These are phyloP conservation scores for Cladosporium sp. DNA, from an alignment of 2,329 filamentous ascomycete genomes.

Conservation along the genomic window DNA sequence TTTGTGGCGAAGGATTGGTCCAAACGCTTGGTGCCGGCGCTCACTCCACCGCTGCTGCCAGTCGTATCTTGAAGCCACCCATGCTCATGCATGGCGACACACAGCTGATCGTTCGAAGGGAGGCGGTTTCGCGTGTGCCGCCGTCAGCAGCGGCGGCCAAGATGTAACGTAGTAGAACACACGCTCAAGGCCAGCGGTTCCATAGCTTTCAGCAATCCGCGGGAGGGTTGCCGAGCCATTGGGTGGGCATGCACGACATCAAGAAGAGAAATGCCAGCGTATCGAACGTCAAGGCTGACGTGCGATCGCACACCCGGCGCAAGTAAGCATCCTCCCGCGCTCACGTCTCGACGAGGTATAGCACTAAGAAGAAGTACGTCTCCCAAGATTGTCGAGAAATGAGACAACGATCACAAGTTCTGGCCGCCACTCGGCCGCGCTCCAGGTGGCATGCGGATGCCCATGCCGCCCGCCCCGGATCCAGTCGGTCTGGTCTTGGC, in stretches of 20 bases:
- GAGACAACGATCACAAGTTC: constrained; percentile 3
- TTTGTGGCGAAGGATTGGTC: no score
- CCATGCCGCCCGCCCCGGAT: constrained; percentile 21
- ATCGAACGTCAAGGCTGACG: not conserved
- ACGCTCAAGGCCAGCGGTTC: not conserved
- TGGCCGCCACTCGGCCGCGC: constrained; percentile 4
- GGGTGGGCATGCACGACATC: no score
- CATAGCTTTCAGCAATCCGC: not conserved
- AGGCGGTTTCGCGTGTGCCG: not conserved
- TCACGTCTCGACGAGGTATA: not conserved
- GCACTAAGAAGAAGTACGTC: no score
- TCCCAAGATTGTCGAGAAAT: not conserved
- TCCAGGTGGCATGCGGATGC: constrained; percentile 32
- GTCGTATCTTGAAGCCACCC: no score
- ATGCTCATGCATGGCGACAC: no score
- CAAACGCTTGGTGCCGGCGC: no score
- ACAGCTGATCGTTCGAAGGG: no score
- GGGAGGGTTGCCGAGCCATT: no score
- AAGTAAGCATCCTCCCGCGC: constrained; percentile 5
- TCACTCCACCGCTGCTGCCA: no score
- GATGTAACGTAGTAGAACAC: not conserved
- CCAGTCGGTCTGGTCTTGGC: constrained; percentile 29
- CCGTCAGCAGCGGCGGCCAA: constrained; percentile 5
- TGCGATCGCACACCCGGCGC: constrained; percentile 1
- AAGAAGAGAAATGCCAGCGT: not conserved